A percentile compares a stretch with the other conserved stretches of the same genome.
phyloP scores from a whole-genome alignment of 208 protist genomes.

The Trypanosoma vivax region DNA sequence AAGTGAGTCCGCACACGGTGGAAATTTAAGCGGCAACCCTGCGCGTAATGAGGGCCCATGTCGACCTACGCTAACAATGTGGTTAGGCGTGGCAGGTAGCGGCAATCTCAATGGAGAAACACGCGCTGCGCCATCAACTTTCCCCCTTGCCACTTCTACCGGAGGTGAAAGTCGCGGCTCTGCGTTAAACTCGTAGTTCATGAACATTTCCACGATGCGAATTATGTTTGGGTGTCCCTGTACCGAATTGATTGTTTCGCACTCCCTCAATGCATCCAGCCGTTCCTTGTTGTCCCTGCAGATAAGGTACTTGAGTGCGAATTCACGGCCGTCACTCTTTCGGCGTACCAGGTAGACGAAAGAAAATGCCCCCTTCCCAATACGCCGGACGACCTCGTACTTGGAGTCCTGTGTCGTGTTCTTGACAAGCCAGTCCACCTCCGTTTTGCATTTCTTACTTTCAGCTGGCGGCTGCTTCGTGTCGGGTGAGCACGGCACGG shows the following conservation, averaged over 20 bases:
- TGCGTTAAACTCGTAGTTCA: constrained; percentile 52
- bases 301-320: constrained; percentile 50
- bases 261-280: constrained; percentile 40
- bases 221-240: constrained; percentile 61
- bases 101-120: neutral
- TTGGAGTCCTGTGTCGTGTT: constrained; percentile 37
- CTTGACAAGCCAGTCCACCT: constrained; percentile 35
- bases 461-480: neutral
- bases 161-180: neutral
- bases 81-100: no score
- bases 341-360: constrained; percentile 33
- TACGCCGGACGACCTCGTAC: constrained; percentile 26
- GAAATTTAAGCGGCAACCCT: no score
- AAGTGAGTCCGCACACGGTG: no score
- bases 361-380: constrained; percentile 44
- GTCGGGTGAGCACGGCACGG: no score
- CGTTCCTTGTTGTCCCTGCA: constrained; percentile 48
- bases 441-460: constrained; percentile 14
- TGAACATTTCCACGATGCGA: constrained; percentile 58
- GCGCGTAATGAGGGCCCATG: no score
- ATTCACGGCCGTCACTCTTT: constrained; percentile 10
- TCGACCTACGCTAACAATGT: no score
- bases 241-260: constrained; percentile 46
- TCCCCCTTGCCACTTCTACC: neutral
- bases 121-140: neutral